These are phyloP conservation scores for Casuarina cunninghamiana DNA, from an alignment of 306 rosid species.

Conservation along the genomic window DNA sequence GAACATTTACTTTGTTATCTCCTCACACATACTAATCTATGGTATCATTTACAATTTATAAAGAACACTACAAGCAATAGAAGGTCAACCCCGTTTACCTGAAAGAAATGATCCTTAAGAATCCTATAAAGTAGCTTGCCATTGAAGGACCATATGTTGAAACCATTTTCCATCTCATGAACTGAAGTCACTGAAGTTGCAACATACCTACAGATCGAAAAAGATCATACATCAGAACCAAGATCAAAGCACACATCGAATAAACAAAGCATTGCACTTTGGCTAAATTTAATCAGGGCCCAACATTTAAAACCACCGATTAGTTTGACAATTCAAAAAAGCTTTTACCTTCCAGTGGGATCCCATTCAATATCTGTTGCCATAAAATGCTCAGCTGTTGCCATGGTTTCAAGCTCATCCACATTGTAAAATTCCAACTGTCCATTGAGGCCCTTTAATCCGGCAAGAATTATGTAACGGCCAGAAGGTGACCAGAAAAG, in stretches of 20 bases:
- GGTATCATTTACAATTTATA: neutral
- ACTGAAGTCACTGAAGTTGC: conserved; percentile 92
- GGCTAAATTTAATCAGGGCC: neutral
- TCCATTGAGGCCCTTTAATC: conserved; percentile 66
- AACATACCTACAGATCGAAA: conserved; percentile 56
- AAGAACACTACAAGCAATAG: neutral
- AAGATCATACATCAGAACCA: conserved; percentile 3
- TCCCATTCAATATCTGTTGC: conserved; percentile 83
- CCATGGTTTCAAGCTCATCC: conserved; percentile 79
- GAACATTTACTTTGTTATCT: neutral
- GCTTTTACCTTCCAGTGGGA: conserved; percentile 68
- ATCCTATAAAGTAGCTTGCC: conserved; percentile 83
- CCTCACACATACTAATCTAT: neutral
- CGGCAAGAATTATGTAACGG: conserved; percentile 62
- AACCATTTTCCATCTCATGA: conserved; percentile 97
- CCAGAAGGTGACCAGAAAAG: conserved; percentile 81
- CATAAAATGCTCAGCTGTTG: conserved; percentile 75
- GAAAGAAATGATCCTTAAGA: conserved; percentile 81
- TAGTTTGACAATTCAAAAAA: neutral
- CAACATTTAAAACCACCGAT: neutral
- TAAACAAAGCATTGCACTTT: neutral
- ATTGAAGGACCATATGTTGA: conserved; percentile 86
- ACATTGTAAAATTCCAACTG: conserved; percentile 71
- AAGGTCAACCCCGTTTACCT: conserved; percentile 43
- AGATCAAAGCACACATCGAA: neutral